Base-by-base conservation (phyloP, 306 rosid genomes). In the Quercus berberidifolia region DNA sequence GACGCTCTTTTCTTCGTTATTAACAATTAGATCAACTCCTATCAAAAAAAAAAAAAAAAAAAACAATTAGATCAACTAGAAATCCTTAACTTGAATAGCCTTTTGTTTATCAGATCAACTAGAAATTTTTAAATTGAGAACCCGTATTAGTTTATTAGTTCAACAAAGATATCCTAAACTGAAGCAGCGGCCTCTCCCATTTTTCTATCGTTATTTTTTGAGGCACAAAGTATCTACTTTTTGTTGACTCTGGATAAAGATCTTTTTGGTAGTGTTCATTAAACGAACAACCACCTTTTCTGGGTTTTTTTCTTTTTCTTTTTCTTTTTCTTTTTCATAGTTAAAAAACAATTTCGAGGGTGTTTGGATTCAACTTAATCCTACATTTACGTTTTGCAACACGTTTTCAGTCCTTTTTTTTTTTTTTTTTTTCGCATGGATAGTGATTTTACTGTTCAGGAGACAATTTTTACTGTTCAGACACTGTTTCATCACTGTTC, bases 51-150 rank as follows among this genome's bases (percentile, higher is more conserved):
- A n/a, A n/a, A n/a, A n/a, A n/a, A n/a, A n/a, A n/a, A n/a, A n/a
- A n/a, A 15, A 60, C 10, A 21, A 12, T 71, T 26, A 71, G 76
- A 62, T 70, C n/a, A 74, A 67, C 85, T 38, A 43, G 60, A 69
- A 26, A 51, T 59, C 26, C 23, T n/a, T 25, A 72, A 60, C 62
- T 73, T 41, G 7, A 14, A n/a, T 23, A 20, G 46, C 46, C 46
- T 41, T 41, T 41, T 41, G 46, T 41, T 41, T 41, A 20, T 75
- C 20, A 71, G 76, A 70, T 70, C n/a, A 74, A 72, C 85, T 38
- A 43, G 60, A 69, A 38, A 35, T 38, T n/a, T 19, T n/a, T 25
- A 72, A 60, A 46, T 58, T 41, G 7, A 2, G 26, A 20, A 20
- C 12, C 46, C 46, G 12, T 7, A 41, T 41, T 41, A 41, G 46